Evolutionary conservation across 192 early-diverging fungal genomes (phyloP).

Genomic region (Umbelopsis vinacea): DNA sequence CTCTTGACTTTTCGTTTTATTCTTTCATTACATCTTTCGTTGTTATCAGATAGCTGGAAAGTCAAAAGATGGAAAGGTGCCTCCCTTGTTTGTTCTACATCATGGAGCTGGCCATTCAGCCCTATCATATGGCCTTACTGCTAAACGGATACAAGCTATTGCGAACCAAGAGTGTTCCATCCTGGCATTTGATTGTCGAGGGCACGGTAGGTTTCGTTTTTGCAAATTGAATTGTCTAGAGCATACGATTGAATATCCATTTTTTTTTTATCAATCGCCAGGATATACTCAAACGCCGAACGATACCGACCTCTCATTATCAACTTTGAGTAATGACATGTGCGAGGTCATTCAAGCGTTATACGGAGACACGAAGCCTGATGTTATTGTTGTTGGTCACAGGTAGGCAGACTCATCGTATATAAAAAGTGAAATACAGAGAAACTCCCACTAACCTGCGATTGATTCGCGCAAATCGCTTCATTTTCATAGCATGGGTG

Average conservation of each 20-base stretch:
- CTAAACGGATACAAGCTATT: slow-evolving; percentile 53
- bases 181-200: slow-evolving; percentile 71
- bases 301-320: slow-evolving; percentile 59
- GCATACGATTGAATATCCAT: slow-evolving; percentile 1
- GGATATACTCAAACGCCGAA: slow-evolving; percentile 50
- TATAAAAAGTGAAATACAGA: no score
- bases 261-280: slow-evolving; percentile 20
- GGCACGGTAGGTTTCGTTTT: slow-evolving; percentile 60
- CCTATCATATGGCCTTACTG: slow-evolving; percentile 68
- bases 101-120: slow-evolving; percentile 81
- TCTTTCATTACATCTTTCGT: slow-evolving; percentile 49
- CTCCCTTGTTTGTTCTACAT: slow-evolving; percentile 76
- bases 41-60: slow-evolving; percentile 44
- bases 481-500: slow-evolving; percentile 64
- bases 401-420: slow-evolving; percentile 48
- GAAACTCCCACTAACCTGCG: no score
- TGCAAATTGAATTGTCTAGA: not conserved
- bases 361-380: slow-evolving; percentile 51
- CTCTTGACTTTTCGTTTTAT: slow-evolving; percentile 10
- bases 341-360: slow-evolving; percentile 48
- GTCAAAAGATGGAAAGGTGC: slow-evolving; percentile 33
- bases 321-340: slow-evolving; percentile 63
- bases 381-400: slow-evolving; percentile 78
- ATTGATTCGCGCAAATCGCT: no score
- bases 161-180: slow-evolving; percentile 47